Evolutionary conservation across 2,329 filamentous ascomycete species (phyloP), one percentile per base, ranked within the genome.

Genomic region (Blastomyces parvus): DNA sequence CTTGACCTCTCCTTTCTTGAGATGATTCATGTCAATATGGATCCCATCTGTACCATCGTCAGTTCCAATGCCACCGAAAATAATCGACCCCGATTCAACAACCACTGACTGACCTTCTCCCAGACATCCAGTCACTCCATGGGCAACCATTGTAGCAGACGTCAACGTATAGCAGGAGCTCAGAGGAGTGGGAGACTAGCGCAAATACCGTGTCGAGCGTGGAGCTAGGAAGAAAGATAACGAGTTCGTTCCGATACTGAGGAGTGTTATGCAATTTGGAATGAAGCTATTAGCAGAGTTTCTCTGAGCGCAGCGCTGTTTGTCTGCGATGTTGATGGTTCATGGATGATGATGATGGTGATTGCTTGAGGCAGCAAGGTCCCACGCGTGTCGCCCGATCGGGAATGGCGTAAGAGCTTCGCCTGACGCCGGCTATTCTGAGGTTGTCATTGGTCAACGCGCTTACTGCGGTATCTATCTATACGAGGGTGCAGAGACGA

Each of bases 1-100:
- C 91, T 99, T 99, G 76, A 99, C 93, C 82, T 99, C 94, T 66
- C 94, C 94, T 79, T 91, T 94, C 87, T 99, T 99, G 78, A 99
- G 82, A 74, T 94, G 88, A 74, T 97, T 90, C 94, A 99, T 99
- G 76, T 99, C 94, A 71, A 99, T 84, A 78, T 99, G 94, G 76
- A 99, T 97, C 76, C 94, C 94, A 92, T 99, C 94, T 97, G 72
- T 19, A 58, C 44, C 55, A 62, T 60, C 64, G 56, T 64, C 57
- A 64, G 67, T 65, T 70, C 70, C 66, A 61, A 38, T 38, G 7
- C 13, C 30, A 36, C 44, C 13, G 17, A 13, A 30, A 44, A 42
- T n/a, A 19, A n/a, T 14, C 33, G 44, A 13, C 48, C 2, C 8
- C n/a, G 11, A 44, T 56, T n/a, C 30, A 38, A 22, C 33, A 56